phyloP scores from a whole-genome alignment of 2,329 filamentous ascomycete genomes.

The Colletotrichum brevisporum region DNA sequence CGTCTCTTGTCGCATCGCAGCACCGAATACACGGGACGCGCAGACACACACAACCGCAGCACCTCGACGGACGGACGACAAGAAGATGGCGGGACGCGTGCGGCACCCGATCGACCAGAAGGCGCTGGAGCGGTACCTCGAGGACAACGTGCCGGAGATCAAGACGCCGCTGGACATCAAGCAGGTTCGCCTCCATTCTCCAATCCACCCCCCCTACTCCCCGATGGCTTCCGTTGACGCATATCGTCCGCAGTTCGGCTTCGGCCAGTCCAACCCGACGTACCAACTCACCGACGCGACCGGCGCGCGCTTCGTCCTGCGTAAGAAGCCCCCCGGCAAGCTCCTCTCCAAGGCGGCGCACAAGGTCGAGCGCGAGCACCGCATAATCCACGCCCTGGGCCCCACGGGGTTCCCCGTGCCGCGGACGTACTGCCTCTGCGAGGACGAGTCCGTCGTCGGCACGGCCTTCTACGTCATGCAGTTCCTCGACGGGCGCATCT shows the following conservation, averaged over 20 bases:
- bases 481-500: slow-evolving; percentile 93
- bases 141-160: slow-evolving; percentile 84
- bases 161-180: slow-evolving; percentile 87
- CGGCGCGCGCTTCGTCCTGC: slow-evolving; percentile 84
- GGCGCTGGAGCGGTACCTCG: slow-evolving; percentile 84
- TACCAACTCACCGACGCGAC: slow-evolving; percentile 87
- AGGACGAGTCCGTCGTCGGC: slow-evolving; percentile 84
- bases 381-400: slow-evolving; percentile 87
- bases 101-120: slow-evolving; percentile 90
- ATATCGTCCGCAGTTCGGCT: slow-evolving; percentile 80
- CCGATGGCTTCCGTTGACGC: slow-evolving; percentile 7
- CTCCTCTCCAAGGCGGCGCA: slow-evolving; percentile 95
- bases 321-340: slow-evolving; percentile 97
- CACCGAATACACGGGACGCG: too few species aligned
- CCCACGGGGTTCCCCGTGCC: slow-evolving; percentile 88
- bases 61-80: neutral
- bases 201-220: neutral
- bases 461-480: slow-evolving; percentile 98
- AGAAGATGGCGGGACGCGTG: slow-evolving; percentile 83
- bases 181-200: slow-evolving; percentile 74
- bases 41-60: neutral
- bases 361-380: slow-evolving; percentile 95
- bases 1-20: neutral
- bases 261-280: slow-evolving; percentile 97
- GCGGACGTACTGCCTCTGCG: slow-evolving; percentile 85